Percentiles rank a stretch among this genome's conserved stretches.
Evolutionary conservation across 331 rosid genomes (phyloP).

Genomic region (Rhamnella rubrinervis): DNA sequence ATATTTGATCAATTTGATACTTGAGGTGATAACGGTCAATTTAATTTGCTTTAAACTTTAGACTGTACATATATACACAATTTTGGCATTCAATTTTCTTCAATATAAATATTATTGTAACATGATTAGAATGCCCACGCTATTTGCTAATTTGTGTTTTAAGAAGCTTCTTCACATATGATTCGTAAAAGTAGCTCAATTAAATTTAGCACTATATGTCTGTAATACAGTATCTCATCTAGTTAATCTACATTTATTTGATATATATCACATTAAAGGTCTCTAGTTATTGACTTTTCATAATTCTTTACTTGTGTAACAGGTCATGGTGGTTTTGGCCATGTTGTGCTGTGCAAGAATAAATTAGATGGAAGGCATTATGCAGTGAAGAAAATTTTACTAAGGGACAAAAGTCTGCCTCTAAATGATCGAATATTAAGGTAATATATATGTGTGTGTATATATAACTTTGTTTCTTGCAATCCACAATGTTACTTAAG

Average conservation of each 20-base stretch:
- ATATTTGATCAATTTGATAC: no score
- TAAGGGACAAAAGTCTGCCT: slow-evolving; percentile 81
- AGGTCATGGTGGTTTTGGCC: slow-evolving; percentile 99
- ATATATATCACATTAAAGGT: neutral
- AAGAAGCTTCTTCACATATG: no score
- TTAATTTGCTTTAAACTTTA: no score
- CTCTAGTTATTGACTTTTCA: neutral
- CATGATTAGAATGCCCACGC: no score
- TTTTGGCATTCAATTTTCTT: no score
- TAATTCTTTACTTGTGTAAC: slow-evolving; percentile 14
- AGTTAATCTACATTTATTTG: neutral
- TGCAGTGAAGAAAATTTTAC: slow-evolving; percentile 93
- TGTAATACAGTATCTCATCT: no score
- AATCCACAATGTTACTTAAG: slow-evolving; percentile 21
- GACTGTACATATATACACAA: no score
- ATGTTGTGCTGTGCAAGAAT: slow-evolving; percentile 91
- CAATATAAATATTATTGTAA: no score
- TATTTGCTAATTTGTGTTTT: no score
- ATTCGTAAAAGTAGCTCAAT: no score
- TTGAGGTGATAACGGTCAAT: no score
- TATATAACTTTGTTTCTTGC: neutral
- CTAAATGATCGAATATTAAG: slow-evolving; percentile 79
- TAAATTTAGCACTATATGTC: no score
- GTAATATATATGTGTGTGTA: slow-evolving; percentile 29
- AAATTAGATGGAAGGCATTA: slow-evolving; percentile 94